Evolutionary conservation across 2,329 filamentous ascomycete species (phyloP).

Genomic region (Trichophyton schoenleinii): DNA sequence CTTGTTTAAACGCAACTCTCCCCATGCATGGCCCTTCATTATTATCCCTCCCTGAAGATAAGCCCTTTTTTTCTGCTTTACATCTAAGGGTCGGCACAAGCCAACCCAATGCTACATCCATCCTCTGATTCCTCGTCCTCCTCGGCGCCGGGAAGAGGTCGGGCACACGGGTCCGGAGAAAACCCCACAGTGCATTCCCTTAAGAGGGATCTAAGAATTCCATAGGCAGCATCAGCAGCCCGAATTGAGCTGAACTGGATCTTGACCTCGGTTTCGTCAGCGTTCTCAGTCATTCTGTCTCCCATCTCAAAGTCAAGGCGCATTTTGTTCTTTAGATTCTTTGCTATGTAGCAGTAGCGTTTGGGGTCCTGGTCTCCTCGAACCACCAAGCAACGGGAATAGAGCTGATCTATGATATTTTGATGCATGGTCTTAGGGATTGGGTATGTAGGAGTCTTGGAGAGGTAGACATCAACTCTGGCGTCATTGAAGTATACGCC

Average conservation of each 20-base stretch:
- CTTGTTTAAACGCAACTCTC: background rate
- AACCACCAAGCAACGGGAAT: slow-evolving; percentile 20
- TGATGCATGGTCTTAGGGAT: slow-evolving; percentile 16
- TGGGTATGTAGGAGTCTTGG: slow-evolving; percentile 23
- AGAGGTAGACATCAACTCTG: slow-evolving; percentile 16
- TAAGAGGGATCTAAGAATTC: slow-evolving; percentile 1
- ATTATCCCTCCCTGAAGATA: background rate
- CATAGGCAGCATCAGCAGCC: slow-evolving; percentile 6
- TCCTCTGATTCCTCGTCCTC: background rate
- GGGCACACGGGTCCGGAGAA: slow-evolving; percentile 12
- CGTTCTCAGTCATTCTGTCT: slow-evolving; percentile 12
- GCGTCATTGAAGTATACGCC: slow-evolving; percentile 15
- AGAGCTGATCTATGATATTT: slow-evolving; percentile 15
- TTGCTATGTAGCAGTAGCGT: slow-evolving; percentile 8
- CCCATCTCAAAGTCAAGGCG: slow-evolving; percentile 12
- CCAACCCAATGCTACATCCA: background rate
- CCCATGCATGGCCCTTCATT: background rate
- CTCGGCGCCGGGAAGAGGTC: slow-evolving; percentile 6
- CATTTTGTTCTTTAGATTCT: slow-evolving; percentile 6
- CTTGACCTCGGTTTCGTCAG: slow-evolving; percentile 10
- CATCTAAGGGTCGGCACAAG: background rate
- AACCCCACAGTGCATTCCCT: slow-evolving; percentile 11
- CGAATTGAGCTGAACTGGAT: slow-evolving; percentile 13
- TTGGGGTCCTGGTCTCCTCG: slow-evolving; percentile 8
- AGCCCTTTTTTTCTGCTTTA: background rate